phyloP scores from a whole-genome alignment of 768 basidiomycete genomes.

The Hemileccinum rubropunctum region DNA sequence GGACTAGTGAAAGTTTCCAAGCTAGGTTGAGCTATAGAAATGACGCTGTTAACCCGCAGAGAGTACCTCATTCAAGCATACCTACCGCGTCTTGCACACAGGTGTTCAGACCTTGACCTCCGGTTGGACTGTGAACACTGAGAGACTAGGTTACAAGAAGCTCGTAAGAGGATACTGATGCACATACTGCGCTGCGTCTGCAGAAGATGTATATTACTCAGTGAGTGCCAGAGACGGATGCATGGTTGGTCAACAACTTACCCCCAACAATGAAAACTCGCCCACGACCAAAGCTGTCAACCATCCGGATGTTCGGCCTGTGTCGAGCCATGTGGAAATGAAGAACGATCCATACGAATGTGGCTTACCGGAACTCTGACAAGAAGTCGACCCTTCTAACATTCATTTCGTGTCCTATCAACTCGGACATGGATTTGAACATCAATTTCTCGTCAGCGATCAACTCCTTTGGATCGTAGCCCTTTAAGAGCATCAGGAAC shows the following conservation, averaged over 20 bases:
- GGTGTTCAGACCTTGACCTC: conserved; percentile 36
- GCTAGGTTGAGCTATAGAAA: conserved; percentile 37
- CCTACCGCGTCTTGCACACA: conserved; percentile 39
- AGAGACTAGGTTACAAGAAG: not conserved
- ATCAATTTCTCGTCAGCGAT: conserved; percentile 25
- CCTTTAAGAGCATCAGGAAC: conserved; percentile 2
- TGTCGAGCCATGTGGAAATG: not conserved
- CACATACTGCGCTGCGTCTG: conserved; percentile 48
- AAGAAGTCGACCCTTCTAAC: conserved; percentile 29
- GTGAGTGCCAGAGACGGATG: not conserved
- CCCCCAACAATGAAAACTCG: conserved; percentile 50
- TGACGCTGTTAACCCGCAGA: not conserved
- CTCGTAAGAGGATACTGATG: not conserved
- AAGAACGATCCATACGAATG: conserved; percentile 6
- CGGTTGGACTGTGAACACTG: conserved; percentile 25
- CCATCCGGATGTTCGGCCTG: conserved; percentile 50
- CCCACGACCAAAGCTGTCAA: conserved; percentile 38
- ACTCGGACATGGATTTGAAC: conserved; percentile 26
- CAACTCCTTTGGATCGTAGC: conserved; percentile 14
- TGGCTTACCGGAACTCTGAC: conserved; percentile 30
- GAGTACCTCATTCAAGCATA: conserved; percentile 5
- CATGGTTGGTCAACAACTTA: not conserved
- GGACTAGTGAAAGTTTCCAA: conserved; percentile 45
- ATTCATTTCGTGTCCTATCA: conserved; percentile 30
- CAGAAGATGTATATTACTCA: not conserved